Evolutionary conservation across 2,329 filamentous ascomycete species (phyloP), one percentile per base, ranked within the genome.

Genomic region (Xenoacremonium recifei): DNA sequence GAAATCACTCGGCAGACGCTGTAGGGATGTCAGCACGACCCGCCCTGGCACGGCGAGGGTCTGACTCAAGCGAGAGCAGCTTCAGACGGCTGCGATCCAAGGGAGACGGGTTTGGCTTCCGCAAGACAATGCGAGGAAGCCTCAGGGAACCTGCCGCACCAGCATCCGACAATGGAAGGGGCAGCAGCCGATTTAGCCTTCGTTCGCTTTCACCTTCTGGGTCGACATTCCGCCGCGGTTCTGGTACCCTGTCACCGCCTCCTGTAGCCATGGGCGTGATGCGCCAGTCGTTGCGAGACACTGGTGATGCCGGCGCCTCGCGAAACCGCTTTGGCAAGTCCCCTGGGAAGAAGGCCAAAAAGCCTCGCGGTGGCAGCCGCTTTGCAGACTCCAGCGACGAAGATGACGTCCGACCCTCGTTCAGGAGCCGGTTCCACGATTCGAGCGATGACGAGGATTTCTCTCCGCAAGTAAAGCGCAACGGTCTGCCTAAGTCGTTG

Each of bases 301-400:
- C 66, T 0, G 66, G 58, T 23, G 63, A 68, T 18, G 60, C 65
- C 4, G 59, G 58, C 21, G 60, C 62, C 21, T 59, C 54, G 47
- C 66, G 54, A 17, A 61, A 71, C 35, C 70, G 66, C 32, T 73
- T 78, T 32, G 64, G 68, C 5, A 69, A 67, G 32, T 60, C 68
- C 3, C 45, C 57, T 1, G 56, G 67, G 56, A 68, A 64, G 46
- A 72, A 70, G 47, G 45, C 44, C 15, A 59, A 50, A 39, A 57
- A 57, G 36, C 18, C 40, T 23, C 62, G 66, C 44, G 57, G 65
- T 6, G 80, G 77, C 21, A 83, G 79, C 55, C 81, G 85, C 1
- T 86, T 89, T 53, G 80, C 71, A 1, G 84, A 89, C 54, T 89
- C 85, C 2, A 89, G 85, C 55, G 85, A 89, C 41, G 84, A 87